Conservation (phyloP, 805 yeast species). For the Ogataea trehaloabstinens region DNA sequence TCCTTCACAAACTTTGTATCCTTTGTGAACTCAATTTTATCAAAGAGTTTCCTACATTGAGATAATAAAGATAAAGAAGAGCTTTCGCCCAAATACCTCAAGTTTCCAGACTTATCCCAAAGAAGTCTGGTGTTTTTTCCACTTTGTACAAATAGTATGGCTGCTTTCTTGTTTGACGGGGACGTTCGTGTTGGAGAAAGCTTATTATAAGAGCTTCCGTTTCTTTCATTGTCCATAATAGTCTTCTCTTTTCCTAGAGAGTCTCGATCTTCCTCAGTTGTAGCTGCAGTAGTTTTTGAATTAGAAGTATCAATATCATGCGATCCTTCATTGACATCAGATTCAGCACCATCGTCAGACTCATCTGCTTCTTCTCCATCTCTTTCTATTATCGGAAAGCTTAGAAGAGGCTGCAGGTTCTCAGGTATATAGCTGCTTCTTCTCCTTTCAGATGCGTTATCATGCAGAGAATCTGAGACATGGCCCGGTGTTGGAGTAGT, state of each 20-base stretch:
- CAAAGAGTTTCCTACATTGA: conserved; percentile 40
- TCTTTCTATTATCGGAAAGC: conserved; percentile 9
- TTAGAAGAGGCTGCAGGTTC: conserved; percentile 10
- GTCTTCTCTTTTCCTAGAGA: too few relatives aligned
- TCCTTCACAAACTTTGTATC: conserved; percentile 37
- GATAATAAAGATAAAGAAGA: conserved; percentile 40
- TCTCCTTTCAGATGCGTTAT: background rate
- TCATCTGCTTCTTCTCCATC: background rate
- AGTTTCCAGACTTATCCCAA: conserved; percentile 35
- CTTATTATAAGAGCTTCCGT: background rate
- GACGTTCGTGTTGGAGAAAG: background rate
- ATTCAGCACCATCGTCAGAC: background rate
- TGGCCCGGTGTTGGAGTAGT: background rate
- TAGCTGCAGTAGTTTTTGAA: too few relatives aligned
- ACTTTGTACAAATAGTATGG: conserved; percentile 13
- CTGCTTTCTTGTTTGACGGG: background rate
- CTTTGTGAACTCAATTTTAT: conserved; percentile 16
- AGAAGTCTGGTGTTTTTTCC: conserved; percentile 31
- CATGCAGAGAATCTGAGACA: background rate
- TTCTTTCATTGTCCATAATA: too few relatives aligned
- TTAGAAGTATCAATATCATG: background rate
- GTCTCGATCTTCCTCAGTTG: too few relatives aligned
- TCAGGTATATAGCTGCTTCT: conserved; percentile 6
- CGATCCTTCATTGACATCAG: background rate
- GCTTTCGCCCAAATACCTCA: conserved; percentile 41